Conservation (phyloP, 805 yeast species). For the Saccharomycopsis javanensis region DNA sequence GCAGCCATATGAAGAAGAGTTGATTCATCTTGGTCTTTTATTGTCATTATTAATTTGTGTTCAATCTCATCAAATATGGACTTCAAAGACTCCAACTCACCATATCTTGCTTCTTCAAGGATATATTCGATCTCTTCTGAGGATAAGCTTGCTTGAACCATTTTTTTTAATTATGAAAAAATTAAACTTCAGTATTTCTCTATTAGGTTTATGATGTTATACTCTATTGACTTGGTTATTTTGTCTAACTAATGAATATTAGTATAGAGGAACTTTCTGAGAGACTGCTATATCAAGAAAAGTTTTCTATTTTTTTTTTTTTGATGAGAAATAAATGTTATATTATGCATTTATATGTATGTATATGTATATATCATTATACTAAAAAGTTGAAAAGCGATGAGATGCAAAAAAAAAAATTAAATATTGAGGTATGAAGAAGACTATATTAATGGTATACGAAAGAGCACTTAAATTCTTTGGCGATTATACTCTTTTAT, state of each 20-base stretch:
- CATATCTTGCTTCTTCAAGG: conserved; percentile 75
- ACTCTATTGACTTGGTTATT: too few relatives aligned
- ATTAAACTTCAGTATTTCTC: neutral
- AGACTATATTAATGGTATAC: neutral
- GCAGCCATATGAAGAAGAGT: conserved; percentile 93
- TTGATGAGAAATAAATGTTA: neutral
- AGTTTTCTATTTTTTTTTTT: too few relatives aligned
- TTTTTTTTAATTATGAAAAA: neutral
- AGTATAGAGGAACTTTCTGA: too few relatives aligned
- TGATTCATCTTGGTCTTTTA: conserved; percentile 53
- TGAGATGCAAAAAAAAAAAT: neutral
- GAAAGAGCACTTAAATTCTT: neutral
- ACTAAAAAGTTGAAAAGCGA: neutral
- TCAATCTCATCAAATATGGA: conserved; percentile 55
- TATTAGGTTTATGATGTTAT: too few relatives aligned
- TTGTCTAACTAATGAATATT: too few relatives aligned
- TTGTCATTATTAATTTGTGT: conserved; percentile 33
- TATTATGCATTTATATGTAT: neutral
- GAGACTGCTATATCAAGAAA: too few relatives aligned
- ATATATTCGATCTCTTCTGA: conserved; percentile 80
- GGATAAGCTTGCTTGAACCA: conserved; percentile 26
- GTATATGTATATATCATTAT: neutral
- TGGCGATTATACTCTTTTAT: neutral
- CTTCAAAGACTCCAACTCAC: conserved; percentile 69
- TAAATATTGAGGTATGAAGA: neutral